Evolutionary conservation across 2,329 filamentous ascomycete genomes (phyloP).

Genomic region (Dactylellina haptotyla): DNA sequence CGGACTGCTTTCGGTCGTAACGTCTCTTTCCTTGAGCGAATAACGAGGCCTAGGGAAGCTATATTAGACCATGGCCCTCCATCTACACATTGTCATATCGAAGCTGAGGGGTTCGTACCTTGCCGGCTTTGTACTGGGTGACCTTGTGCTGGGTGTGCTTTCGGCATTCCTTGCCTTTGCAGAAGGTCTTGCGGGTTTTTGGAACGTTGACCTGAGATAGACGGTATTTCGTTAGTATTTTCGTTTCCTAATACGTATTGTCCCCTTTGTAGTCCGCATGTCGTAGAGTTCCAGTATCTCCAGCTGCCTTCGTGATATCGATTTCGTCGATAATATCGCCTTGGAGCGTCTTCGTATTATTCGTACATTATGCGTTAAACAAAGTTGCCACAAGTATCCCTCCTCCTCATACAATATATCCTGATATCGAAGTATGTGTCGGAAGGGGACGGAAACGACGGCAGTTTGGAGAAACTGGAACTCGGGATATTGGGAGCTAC

Average conservation of each 20-base stretch:
- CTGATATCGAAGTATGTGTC: too few species aligned
- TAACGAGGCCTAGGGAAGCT: conserved; percentile 74
- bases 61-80: background rate
- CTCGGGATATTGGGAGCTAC: conserved; percentile 11
- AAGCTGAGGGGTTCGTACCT: conserved; percentile 67
- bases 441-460: conserved; percentile 18
- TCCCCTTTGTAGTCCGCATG: background rate
- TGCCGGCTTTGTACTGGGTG: conserved; percentile 96
- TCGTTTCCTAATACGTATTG: background rate
- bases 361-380: background rate
- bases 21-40: conserved; percentile 99
- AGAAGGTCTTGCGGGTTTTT: conserved; percentile 97
- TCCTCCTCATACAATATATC: too few species aligned
- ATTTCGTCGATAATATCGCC: background rate
- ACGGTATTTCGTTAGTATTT: conserved; percentile 22
- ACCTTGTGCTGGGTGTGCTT: conserved; percentile 93
- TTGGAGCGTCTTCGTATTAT: too few species aligned
- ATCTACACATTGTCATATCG: conserved; percentile 1
- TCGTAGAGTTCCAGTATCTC: conserved; percentile 20
- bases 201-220: conserved; percentile 89
- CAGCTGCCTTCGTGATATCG: conserved; percentile 1
- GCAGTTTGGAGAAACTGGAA: conserved; percentile 27
- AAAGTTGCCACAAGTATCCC: too few species aligned
- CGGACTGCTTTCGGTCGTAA: conserved; percentile 99
- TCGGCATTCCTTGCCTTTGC: conserved; percentile 94